Base-by-base conservation (phyloP, 2,329 filamentous ascomycete genomes). In the Raffaelea ambrosiae region DNA sequence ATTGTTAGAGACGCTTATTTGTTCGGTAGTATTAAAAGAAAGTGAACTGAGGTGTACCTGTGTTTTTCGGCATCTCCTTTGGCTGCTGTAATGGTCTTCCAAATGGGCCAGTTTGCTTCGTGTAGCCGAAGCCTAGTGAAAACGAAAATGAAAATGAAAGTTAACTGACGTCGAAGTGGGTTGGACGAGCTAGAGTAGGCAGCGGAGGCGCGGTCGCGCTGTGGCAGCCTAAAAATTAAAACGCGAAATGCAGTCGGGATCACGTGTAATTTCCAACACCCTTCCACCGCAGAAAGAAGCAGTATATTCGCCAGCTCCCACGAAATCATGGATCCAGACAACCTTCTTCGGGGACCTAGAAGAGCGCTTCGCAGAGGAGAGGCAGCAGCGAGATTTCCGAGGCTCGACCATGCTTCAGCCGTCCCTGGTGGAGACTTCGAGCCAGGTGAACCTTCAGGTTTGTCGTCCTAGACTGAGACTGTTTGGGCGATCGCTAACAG, bases 1-100 rank as follows among this genome's bases (percentile, higher is more conserved):
- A 29, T 29, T 29, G 26, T 29, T 29, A 29, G 26, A 13, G 26
- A 29, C 13, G 7, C 13, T 29, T 29, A 13, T 7, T 13, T 29
- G 18, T 21, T 20, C 39, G 41, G 22, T n/a, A 13, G n/a, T 9
- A 22, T 18, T 18, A 18, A 39, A 23, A 7, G 40, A 19, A n/a
- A n/a, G n/a, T 11, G 22, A 21, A 39, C 9, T 40, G 13, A 14
- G 35, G 47, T 56, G 11, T 19, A 63, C 61, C 60, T 47, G 53
- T 43, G 31, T 54, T 48, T 41, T 52, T 49, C 40, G 58, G 55
- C 61, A 63, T 61, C 35, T 50, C 55, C 46, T 2, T 16, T 20
- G 20, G 18, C n/a, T n/a, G 5, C 16, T 16, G 26, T 10, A 20
- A 29, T 16, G 8, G 14, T 8, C 4, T 21, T 20, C 21, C 5